phyloP scores from a whole-genome alignment of 805 yeast species.

The Saturnispora besseyi region DNA sequence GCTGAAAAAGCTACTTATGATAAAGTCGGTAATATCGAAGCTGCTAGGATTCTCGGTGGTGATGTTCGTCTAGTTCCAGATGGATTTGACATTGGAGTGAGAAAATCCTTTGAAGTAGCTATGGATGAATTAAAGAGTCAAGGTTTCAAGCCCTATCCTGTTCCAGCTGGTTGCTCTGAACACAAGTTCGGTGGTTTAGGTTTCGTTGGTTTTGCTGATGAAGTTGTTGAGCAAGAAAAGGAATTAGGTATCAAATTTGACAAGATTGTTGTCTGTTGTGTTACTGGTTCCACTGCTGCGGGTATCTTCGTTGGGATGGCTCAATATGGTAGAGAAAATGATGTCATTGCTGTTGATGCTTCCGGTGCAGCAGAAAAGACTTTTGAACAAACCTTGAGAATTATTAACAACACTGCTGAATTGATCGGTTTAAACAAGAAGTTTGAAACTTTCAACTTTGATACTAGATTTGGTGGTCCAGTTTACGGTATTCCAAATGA shows the following conservation, averaged over 20 bases:
- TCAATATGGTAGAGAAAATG: constrained; percentile 27
- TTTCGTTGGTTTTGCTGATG: constrained; percentile 30
- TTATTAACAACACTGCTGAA: constrained; percentile 27
- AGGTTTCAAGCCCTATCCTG: constrained; percentile 30
- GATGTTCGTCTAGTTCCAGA: constrained; percentile 29
- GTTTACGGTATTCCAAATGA: constrained; percentile 30
- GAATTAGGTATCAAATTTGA: constrained; percentile 28
- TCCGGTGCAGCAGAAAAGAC: constrained; percentile 30
- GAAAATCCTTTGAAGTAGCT: constrained; percentile 29
- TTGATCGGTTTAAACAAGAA: constrained; percentile 24
- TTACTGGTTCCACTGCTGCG: constrained; percentile 29
- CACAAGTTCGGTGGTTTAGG: constrained; percentile 31
- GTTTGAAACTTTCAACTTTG: constrained; percentile 24
- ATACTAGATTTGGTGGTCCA: constrained; percentile 28
- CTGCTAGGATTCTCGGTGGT: constrained; percentile 31
- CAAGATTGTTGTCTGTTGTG: constrained; percentile 30
- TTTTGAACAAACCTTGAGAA: constrained; percentile 28
- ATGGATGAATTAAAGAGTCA: constrained; percentile 20
- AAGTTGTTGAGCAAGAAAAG: constrained; percentile 28
- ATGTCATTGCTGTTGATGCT: constrained; percentile 31
- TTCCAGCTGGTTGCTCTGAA: constrained; percentile 32
- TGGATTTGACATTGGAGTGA: constrained; percentile 30
- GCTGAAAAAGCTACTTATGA: constrained; percentile 25
- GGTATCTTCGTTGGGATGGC: constrained; percentile 30
- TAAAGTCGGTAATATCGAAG: constrained; percentile 30